Conservation (phyloP, 1,139 yeast genomes). For the Pneumocystis canis region DNA sequence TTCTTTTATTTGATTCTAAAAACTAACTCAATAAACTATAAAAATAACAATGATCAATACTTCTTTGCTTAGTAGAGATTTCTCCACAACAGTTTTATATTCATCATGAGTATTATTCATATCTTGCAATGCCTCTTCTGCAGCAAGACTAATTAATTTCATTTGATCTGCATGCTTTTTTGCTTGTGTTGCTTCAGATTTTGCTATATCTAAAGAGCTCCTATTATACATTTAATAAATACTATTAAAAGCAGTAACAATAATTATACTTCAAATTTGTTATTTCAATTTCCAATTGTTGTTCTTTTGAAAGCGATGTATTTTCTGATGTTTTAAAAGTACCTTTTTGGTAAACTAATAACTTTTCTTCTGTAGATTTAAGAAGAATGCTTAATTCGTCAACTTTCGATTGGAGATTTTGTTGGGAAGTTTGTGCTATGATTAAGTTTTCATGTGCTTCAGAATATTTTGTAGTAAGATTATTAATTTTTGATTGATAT, state of each 20-base stretch:
- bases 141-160: conserved; percentile 34
- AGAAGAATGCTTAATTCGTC: conserved; percentile 26
- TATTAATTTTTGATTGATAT: conserved; percentile 53
- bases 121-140: conserved; percentile 35
- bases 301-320: conserved; percentile 17
- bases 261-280: conserved; percentile 20
- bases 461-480: conserved; percentile 36
- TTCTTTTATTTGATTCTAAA: conserved; percentile 17
- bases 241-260: background rate
- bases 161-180: conserved; percentile 37
- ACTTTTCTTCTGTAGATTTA: conserved; percentile 27
- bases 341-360: conserved; percentile 22
- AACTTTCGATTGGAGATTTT: conserved; percentile 15
- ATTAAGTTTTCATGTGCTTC: conserved; percentile 31
- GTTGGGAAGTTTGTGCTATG: conserved; percentile 30
- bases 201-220: conserved; percentile 30
- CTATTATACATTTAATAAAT: background rate
- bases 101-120: conserved; percentile 33
- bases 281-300: conserved; percentile 22
- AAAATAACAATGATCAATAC: conserved; percentile 19
- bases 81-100: conserved; percentile 30
- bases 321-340: conserved; percentile 17
- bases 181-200: conserved; percentile 35
- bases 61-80: conserved; percentile 29
- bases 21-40: conserved; percentile 20